Conservation (phyloP, 2,329 filamentous ascomycete genomes). For the Colletotrichum sidae region DNA sequence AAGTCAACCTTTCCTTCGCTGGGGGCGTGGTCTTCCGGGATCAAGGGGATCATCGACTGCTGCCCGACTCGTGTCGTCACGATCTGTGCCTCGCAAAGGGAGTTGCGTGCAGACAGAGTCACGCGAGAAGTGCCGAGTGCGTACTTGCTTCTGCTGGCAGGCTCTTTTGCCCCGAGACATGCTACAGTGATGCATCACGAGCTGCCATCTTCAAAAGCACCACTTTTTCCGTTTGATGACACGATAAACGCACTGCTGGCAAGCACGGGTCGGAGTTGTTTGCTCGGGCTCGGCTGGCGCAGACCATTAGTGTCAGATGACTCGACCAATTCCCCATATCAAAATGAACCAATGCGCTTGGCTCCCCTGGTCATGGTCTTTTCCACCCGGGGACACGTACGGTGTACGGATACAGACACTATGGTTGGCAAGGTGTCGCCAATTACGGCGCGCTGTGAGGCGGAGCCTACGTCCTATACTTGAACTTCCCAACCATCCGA, state of each 20-base stretch:
- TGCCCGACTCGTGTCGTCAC: constrained; percentile 18
- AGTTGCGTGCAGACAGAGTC: too few species aligned
- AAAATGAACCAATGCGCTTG: constrained; percentile 20
- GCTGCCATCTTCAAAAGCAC: too few species aligned
- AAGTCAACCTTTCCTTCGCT: constrained; percentile 16
- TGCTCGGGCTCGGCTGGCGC: constrained; percentile 4
- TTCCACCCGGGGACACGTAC: not conserved
- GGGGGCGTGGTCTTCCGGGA: constrained; percentile 12
- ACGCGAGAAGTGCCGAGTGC: too few species aligned
- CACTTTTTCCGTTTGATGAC: too few species aligned
- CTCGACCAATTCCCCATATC: constrained; percentile 12
- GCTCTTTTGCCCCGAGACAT: too few species aligned
- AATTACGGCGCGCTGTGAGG: constrained; percentile 13
- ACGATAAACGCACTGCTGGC: not conserved
- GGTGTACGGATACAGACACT: too few species aligned
- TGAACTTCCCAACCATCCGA: constrained; percentile 19
- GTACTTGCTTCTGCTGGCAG: too few species aligned
- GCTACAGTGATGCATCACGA: too few species aligned
- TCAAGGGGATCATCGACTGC: constrained; percentile 3
- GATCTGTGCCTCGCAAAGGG: not conserved
- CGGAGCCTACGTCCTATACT: constrained; percentile 24
- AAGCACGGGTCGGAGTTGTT: not conserved
- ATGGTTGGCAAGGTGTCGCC: constrained; percentile 1
- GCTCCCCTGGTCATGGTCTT: constrained; percentile 3
- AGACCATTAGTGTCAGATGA: constrained; percentile 24